These are phyloP conservation scores for Batkoa obscura DNA, from an alignment of 371 early-diverging fungal species.

Conservation along the genomic window DNA sequence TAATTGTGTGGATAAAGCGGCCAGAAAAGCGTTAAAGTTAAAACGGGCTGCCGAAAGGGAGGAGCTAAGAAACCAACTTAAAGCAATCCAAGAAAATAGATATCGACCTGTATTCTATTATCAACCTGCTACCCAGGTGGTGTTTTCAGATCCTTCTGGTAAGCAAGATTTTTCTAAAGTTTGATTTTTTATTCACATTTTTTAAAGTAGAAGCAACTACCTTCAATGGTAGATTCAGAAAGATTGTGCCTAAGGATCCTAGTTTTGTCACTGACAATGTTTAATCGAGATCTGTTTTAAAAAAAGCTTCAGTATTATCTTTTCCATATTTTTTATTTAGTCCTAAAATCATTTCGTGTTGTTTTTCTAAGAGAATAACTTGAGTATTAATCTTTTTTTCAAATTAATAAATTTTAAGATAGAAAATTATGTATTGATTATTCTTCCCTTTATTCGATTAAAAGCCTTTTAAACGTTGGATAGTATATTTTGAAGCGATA, in stretches of 20 bases:
- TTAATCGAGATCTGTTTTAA: neutral
- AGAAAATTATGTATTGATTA: too few species aligned
- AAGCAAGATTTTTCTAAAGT: neutral
- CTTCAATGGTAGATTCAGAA: neutral
- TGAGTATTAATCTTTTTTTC: too few species aligned
- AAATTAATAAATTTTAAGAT: too few species aligned
- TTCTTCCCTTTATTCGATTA: too few species aligned
- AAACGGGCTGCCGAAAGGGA: neutral
- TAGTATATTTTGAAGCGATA: too few species aligned
- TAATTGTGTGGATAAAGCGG: neutral
- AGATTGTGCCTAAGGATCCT: neutral
- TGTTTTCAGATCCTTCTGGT: neutral
- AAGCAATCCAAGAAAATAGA: neutral
- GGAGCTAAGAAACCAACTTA: neutral
- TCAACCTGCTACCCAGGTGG: neutral
- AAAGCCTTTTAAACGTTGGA: too few species aligned
- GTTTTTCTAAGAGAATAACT: too few species aligned
- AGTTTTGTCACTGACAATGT: neutral
- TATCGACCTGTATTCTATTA: constrained; percentile 1
- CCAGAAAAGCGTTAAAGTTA: neutral
- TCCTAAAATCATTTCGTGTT: too few species aligned
- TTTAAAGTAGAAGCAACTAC: neutral
- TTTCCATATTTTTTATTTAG: too few species aligned
- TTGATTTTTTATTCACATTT: neutral
- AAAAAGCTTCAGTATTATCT: too few species aligned